Conservation (phyloP, 2,329 filamentous ascomycete genomes). For the Blastomyces silverae region DNA sequence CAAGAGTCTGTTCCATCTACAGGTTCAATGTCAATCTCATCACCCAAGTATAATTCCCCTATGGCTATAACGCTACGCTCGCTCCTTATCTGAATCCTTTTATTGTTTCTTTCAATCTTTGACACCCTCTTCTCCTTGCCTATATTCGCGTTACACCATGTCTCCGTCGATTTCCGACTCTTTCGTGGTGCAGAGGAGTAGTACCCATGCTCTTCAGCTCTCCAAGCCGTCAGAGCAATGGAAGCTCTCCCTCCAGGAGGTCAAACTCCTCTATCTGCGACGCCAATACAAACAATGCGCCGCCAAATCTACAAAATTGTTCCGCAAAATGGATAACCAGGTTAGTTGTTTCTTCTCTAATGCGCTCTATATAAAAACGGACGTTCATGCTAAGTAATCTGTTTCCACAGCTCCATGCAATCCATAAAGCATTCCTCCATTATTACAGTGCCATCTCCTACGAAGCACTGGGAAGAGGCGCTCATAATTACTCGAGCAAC, state of each 20-base stretch:
- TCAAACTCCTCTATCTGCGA: constrained; percentile 35
- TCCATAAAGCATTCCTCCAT: constrained; percentile 37
- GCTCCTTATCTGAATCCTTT: neutral
- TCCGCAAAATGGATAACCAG: constrained; percentile 25
- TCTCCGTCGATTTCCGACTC: constrained; percentile 5
- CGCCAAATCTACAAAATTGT: constrained; percentile 29
- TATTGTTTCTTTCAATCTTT: neutral
- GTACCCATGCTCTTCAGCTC: constrained; percentile 12
- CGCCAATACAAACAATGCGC: constrained; percentile 40
- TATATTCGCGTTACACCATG: neutral
- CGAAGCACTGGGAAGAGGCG: constrained; percentile 42
- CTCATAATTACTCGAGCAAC: constrained; percentile 42
- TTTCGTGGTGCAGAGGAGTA: neutral
- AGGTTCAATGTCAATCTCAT: neutral
- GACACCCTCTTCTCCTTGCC: neutral
- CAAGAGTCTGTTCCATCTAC: neutral
- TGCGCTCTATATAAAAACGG: neutral
- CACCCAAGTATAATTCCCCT: neutral
- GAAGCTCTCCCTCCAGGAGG: constrained; percentile 29
- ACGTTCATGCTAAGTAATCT: constrained; percentile 12
- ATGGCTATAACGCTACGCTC: neutral
- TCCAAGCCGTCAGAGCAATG: constrained; percentile 35
- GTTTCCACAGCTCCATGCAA: constrained; percentile 29
- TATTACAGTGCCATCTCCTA: constrained; percentile 45
- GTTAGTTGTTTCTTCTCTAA: constrained; percentile 23